Evolutionary conservation across 31 red algal genomes (phyloP), one percentile per base, ranked within the genome.

Genomic region (Endocladia muricata): DNA sequence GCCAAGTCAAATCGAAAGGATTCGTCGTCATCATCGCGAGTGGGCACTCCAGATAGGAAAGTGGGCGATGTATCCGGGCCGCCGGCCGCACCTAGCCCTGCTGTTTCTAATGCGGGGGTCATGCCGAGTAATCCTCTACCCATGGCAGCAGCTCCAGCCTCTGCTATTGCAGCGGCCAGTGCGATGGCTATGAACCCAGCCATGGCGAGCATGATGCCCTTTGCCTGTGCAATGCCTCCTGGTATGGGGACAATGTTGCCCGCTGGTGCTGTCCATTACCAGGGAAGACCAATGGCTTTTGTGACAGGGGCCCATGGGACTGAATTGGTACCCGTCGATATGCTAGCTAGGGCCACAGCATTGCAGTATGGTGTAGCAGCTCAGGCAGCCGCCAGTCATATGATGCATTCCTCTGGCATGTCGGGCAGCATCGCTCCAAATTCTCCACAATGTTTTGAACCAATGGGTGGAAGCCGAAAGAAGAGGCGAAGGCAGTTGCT

Each of bases 401-500:
- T 74, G 70, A 64, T 51, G 4, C 47, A 70, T n/a, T 19, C 44
- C 19, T 8, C 19, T 49, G 44, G 11, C 19, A 19, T 8, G 19
- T 19, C 8, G 19, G 44, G 44, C 11, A 8, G 11, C 19, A 19
- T 49, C 11, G 11, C 44, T 49, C 44, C 44, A 8, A 49, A 19
- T 13, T 19, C 44, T 13, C 11, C 44, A 49, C 44, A 8, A 49
- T 19, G 19, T 49, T n/a, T 38, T 37, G 58, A 65, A 40, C 22
- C 82, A 21, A 57, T 76, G 28, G 65, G 65, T 29, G 74, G 83
- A 7, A 78, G 83, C 44, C 38, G 83, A 28, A 87, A 87, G 64
- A 80, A 86, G 41, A 43, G 66, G 40, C 48, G 81, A 70, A 57
- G 79, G 37, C 88, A 91, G 58, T 39, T 91, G 85, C 55, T 89